Percentiles rank a stretch among this genome's conserved stretches.
Evolutionary conservation across 2,329 filamentous ascomycete genomes (phyloP).

Genomic region (Calcarisporium arbuscula): DNA sequence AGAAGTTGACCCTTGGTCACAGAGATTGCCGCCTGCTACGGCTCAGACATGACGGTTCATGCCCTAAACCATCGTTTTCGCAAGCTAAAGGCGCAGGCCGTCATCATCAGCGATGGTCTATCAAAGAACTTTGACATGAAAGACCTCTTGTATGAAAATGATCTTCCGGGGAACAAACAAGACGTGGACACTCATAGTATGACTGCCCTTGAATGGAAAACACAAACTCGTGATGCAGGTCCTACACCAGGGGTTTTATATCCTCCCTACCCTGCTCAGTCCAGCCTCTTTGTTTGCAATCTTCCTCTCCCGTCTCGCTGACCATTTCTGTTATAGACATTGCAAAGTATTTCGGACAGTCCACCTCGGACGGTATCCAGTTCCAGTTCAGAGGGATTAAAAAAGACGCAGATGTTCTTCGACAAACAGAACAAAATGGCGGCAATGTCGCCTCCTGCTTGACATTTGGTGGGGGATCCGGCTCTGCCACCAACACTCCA

Average conservation of each 20-base stretch:
- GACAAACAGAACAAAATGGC: constrained; percentile 35
- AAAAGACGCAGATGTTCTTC: constrained; percentile 42
- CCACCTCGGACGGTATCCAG: constrained; percentile 49
- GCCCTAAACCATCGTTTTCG: constrained; percentile 48
- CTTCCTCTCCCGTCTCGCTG: constrained; percentile 5
- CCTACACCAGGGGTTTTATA: neutral
- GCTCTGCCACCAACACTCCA: constrained; percentile 21
- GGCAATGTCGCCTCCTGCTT: constrained; percentile 39
- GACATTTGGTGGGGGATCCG: constrained; percentile 16
- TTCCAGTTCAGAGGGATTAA: constrained; percentile 56
- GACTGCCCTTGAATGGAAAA: constrained; percentile 9
- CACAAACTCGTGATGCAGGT: neutral
- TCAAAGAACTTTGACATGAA: constrained; percentile 34
- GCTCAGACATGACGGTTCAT: constrained; percentile 41
- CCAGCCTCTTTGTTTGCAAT: neutral
- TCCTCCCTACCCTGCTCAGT: neutral
- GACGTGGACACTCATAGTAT: constrained; percentile 35
- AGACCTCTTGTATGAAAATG: constrained; percentile 29
- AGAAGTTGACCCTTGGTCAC: constrained; percentile 26
- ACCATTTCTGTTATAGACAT: constrained; percentile 40
- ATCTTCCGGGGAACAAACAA: constrained; percentile 31
- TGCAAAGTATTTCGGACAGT: constrained; percentile 53
- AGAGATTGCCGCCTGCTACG: constrained; percentile 43
- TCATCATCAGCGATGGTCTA: constrained; percentile 30
- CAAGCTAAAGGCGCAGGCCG: constrained; percentile 35